A percentile compares a stretch with the other conserved stretches of the same genome.
Conservation (phyloP, 257 asterid species). For the Voacanga thouarsii region DNA sequence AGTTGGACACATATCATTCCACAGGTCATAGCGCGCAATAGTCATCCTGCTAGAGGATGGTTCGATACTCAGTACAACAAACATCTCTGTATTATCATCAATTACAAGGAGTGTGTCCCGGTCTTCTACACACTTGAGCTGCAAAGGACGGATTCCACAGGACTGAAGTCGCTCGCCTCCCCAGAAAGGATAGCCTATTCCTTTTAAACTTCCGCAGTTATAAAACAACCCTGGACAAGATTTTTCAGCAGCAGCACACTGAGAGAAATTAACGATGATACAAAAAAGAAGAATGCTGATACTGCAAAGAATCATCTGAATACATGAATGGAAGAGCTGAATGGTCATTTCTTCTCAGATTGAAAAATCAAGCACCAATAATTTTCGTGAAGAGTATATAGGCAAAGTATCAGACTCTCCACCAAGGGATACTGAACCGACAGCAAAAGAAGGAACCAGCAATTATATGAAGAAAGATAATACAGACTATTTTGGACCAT, state of each 20-base stretch:
- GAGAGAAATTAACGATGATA: background rate
- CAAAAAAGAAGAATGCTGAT: too few species aligned
- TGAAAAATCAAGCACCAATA: background rate
- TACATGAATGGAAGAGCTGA: background rate
- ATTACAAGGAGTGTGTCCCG: background rate
- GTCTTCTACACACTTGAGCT: background rate
- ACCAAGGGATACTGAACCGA: background rate
- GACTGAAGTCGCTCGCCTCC: background rate
- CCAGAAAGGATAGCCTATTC: slow-evolving; percentile 10
- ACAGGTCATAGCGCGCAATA: background rate
- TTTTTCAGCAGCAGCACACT: background rate
- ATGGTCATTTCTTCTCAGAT: background rate
- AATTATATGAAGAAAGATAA: too few species aligned
- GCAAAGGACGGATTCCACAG: background rate
- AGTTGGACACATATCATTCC: background rate
- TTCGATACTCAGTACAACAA: background rate
- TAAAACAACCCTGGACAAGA: background rate
- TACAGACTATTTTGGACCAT: too few species aligned
- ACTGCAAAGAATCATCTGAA: background rate
- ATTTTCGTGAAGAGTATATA: background rate
- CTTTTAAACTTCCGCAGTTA: slow-evolving; percentile 1
- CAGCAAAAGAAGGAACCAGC: too few species aligned
- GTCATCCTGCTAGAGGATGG: background rate
- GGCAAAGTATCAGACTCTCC: background rate
- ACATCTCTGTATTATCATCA: background rate